Percentiles rank a stretch among this genome's conserved stretches.
Evolutionary conservation across 2,329 filamentous ascomycete species (phyloP).

Genomic region (Nectriaceae sp.): DNA sequence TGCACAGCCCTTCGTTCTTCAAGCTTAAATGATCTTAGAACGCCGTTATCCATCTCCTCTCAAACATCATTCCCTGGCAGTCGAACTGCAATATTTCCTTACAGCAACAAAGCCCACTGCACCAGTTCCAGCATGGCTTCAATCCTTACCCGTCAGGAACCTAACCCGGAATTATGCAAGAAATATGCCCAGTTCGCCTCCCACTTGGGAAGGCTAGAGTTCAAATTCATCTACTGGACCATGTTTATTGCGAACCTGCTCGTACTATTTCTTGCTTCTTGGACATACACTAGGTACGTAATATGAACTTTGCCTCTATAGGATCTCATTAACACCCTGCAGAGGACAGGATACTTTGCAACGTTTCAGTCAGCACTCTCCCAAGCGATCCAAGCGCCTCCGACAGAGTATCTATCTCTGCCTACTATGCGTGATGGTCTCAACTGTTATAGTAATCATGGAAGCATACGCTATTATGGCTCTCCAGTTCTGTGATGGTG

Average conservation of each 20-base stretch:
- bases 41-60: conserved; percentile 1
- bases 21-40: conserved; percentile 7
- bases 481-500: conserved; percentile 60
- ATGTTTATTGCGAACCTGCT: conserved; percentile 47
- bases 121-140: conserved; percentile 15
- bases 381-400: conserved; percentile 37
- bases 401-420: conserved; percentile 46
- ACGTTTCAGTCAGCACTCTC: conserved; percentile 33
- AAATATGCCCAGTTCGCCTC: conserved; percentile 48
- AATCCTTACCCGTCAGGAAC: conserved; percentile 17
- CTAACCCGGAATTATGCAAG: conserved; percentile 33
- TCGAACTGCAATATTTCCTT: not conserved
- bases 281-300: conserved; percentile 41
- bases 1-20: conserved; percentile 8
- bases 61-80: not conserved
- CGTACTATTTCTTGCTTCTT: conserved; percentile 47
- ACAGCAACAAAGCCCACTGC: too few relatives aligned
- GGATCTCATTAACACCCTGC: conserved; percentile 2
- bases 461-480: conserved; percentile 56
- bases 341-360: conserved; percentile 42
- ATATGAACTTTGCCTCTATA: not conserved
- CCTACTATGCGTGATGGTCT: conserved; percentile 45
- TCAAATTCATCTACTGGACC: conserved; percentile 49
- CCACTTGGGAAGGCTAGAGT: conserved; percentile 42
- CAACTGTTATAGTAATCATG: conserved; percentile 50